Evolutionary conservation across 306 rosid species (phyloP), one percentile per base, ranked within the genome.

Genomic region (Parietaria judaica): DNA sequence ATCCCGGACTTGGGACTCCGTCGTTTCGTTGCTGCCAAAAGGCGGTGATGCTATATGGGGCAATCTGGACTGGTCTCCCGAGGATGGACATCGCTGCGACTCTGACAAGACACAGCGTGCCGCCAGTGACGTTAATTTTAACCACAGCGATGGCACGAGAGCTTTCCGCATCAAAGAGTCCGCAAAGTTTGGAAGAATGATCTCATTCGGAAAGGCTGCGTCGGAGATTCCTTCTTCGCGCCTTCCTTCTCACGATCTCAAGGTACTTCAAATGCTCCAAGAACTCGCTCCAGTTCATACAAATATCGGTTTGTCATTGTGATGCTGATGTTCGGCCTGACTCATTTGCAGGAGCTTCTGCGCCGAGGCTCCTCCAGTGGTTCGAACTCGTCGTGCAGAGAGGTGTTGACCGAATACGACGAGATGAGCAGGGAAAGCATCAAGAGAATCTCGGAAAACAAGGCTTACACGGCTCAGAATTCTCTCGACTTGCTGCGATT

Each of bases 31-130:
- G 80, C 67, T 89, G 78, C 97, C 97, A 9, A 89, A 89, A 73
- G 97, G 95, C 2, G 92, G 95, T 14, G 87, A 84, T 48, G 70
- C 89, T 53, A 82, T 89, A 35, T 89, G 95, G 97, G 92, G 87
- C 36, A 60, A 77, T 64, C 68, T 81, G 73, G 80, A 82, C 77
- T 73, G 80, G 87, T 67, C 77, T 69, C 80, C 89, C 50, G 86
- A 84, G 69, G 85, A 72, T 37, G 78, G 55, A 61, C 71, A 47
- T 63, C 62, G 65, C 48, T 78, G 78, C 69, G 84, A 67, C 61
- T 64, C 52, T 63, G 64, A 58, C 46, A 69, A 74, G 68, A 76
- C 59, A 45, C 63, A 75, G 63, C 63, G 71, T 63, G 56, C 56
- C 37, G 56, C 62, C 58, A 55, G 68, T 59, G 76, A 61, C 67